phyloP scores from a whole-genome alignment of 441 rosid genomes.

The Erodium moschatum region DNA sequence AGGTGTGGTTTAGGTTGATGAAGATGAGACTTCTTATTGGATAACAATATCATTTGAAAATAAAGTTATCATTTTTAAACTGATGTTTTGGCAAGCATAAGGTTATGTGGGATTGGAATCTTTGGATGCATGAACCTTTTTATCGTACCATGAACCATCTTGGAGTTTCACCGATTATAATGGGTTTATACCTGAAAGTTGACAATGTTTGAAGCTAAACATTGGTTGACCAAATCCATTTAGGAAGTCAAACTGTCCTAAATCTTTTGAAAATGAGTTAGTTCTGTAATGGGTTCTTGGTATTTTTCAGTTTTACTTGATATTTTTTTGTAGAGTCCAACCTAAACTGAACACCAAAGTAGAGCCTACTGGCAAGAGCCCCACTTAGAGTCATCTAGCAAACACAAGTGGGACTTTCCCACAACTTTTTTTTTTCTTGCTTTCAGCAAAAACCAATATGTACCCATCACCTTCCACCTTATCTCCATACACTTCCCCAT shows the following conservation, averaged over 20 bases:
- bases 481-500: constrained; percentile 16
- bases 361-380: constrained; percentile 10
- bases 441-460: constrained; percentile 8
- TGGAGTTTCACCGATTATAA: constrained; percentile 14
- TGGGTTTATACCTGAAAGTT: constrained; percentile 31
- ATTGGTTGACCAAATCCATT: constrained; percentile 18
- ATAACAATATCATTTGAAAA: neutral
- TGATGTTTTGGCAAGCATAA: constrained; percentile 3
- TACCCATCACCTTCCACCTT: constrained; percentile 7
- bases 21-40: neutral
- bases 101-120: constrained; percentile 4
- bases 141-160: constrained; percentile 10
- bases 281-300: neutral
- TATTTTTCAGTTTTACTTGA: neutral
- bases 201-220: constrained; percentile 22
- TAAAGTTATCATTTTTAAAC: neutral
- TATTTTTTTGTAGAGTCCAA: constrained; percentile 8
- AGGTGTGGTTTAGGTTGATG: constrained; percentile 38
- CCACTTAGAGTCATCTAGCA: constrained; percentile 19
- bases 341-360: constrained; percentile 11
- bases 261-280: constrained; percentile 20
- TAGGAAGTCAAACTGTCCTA: constrained; percentile 29
- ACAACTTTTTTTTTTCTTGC: constrained; percentile 7
- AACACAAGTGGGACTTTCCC: constrained; percentile 17
- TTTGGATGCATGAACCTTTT: constrained; percentile 16